Base-by-base conservation (phyloP, 768 basidiomycete species). In the Rhodotorula taiwanensis region DNA sequence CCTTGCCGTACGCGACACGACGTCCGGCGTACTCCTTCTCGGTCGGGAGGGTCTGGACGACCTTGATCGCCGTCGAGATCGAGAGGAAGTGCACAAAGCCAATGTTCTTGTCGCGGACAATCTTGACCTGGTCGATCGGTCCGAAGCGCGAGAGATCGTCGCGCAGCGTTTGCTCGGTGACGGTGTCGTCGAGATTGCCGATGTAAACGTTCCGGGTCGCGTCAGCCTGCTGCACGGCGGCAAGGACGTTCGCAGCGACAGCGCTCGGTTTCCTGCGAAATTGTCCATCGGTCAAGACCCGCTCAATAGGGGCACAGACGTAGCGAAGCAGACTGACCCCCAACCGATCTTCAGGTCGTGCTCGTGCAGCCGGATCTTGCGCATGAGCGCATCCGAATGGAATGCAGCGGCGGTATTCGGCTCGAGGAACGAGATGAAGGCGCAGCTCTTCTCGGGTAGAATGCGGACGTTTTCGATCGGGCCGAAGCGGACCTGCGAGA, bases 321-420 rank as follows among this genome's bases (percentile, higher is more conserved):
- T 27, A 15, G 2, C 23, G 27, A 39, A n/a, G 25, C 0, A 30
- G 0, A 48, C 57, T 25, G 31, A 54, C 52, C 94, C 95, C 94
- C 94, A 99, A 27, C 95, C 95, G 68, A 99, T 93, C 79, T 93
- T 93, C 72, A 99, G 85, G 76, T 97, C 95, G 75, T 95, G 91
- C 5, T 87, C 89, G 74, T 97, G 94, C 20, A 99, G 80, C 25
- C 87, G 78, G 65, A 98, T 78, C 76, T 95, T 97, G 79, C 95
- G 92, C 75, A 97, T 86, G 36, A 87, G 85, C 2, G 94, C 94
- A 73, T 98, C 95, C 43, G 94, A 93, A 72, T 94, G 89, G 82
- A 99, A 99, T 0, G 91, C 92, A 1, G 90, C 89, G 14, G 95
- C 92, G 9, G 89, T 95, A 33, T 84, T 80, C 27, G 86, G 87